Percentiles rank a stretch among this genome's conserved stretches.
Conservation (phyloP, 2,329 filamentous ascomycete genomes). For the Periconia sp. region DNA sequence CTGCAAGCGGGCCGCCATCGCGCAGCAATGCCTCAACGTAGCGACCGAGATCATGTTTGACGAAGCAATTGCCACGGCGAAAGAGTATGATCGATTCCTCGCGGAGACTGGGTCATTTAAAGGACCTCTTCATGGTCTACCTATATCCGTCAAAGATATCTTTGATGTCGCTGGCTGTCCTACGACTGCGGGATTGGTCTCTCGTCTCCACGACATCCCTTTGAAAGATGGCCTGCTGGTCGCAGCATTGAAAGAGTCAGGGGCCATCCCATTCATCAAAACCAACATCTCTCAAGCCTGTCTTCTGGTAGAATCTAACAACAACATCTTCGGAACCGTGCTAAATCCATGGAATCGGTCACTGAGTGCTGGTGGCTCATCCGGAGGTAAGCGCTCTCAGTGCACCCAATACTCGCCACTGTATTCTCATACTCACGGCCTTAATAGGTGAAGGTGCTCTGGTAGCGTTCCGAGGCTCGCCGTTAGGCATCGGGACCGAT, state of each 20-base stretch:
- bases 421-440: too few species aligned
- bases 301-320: conserved; percentile 62
- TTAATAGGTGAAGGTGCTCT: conserved; percentile 58
- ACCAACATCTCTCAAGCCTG: conserved; percentile 54
- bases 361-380: conserved; percentile 55
- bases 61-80: conserved; percentile 36
- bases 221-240: conserved; percentile 47
- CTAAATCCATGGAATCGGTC: conserved; percentile 52
- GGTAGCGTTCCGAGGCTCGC: conserved; percentile 50
- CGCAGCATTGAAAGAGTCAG: conserved; percentile 27
- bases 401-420: too few species aligned
- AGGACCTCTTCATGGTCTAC: conserved; percentile 58
- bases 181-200: conserved; percentile 33
- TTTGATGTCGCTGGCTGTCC: conserved; percentile 61
- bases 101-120: conserved; percentile 42
- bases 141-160: conserved; percentile 60
- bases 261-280: conserved; percentile 56
- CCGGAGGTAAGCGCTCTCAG: too few species aligned
- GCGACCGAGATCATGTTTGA: conserved; percentile 45
- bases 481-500: conserved; percentile 57
- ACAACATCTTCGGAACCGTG: conserved; percentile 49
- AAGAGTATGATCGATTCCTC: conserved; percentile 36
- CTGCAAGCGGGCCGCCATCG: conserved; percentile 54
- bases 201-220: conserved; percentile 17
- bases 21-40: conserved; percentile 60